phyloP scores from a whole-genome alignment of 1,139 yeast genomes.

The Nematodospora anomalae region DNA sequence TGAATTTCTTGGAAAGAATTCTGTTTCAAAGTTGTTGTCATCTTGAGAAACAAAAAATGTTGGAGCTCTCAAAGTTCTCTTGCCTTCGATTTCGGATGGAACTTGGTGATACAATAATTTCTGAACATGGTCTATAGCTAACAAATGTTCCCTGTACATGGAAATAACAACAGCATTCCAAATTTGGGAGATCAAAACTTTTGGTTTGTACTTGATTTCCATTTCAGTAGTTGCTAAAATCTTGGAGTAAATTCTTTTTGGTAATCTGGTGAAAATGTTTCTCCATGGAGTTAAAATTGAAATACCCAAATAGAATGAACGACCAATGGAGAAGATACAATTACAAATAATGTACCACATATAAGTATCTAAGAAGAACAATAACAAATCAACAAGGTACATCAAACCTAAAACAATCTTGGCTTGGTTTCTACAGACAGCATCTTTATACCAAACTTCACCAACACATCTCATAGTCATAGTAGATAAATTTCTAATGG shows the following conservation, averaged over 20 bases:
- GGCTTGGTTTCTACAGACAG: conserved; percentile 80
- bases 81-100: conserved; percentile 95
- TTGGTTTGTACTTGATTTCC: conserved; percentile 98
- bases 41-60: conserved; percentile 98
- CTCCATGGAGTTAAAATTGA: conserved; percentile 99
- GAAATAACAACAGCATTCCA: conserved; percentile 99
- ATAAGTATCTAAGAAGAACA: conserved; percentile 97
- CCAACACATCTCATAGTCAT: conserved; percentile 62
- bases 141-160: conserved; percentile 96
- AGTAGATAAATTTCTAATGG: conserved; percentile 67
- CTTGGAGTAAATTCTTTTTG: conserved; percentile 97
- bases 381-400: conserved; percentile 85
- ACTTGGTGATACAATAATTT: conserved; percentile 96
- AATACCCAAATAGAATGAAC: conserved; percentile 97
- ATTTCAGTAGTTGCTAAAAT: conserved; percentile 96
- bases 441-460: conserved; percentile 82
- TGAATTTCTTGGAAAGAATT: conserved; percentile 92
- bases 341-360: conserved; percentile 97
- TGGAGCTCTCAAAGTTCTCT: conserved; percentile 97
- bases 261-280: conserved; percentile 94
- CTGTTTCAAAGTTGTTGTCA: conserved; percentile 91
- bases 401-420: conserved; percentile 87
- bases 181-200: conserved; percentile 95
- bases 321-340: conserved; percentile 93
- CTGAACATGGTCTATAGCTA: conserved; percentile 98